Evolutionary conservation across 2,329 filamentous ascomycete species (phyloP).

Genomic region (Colletotrichum sp.): DNA sequence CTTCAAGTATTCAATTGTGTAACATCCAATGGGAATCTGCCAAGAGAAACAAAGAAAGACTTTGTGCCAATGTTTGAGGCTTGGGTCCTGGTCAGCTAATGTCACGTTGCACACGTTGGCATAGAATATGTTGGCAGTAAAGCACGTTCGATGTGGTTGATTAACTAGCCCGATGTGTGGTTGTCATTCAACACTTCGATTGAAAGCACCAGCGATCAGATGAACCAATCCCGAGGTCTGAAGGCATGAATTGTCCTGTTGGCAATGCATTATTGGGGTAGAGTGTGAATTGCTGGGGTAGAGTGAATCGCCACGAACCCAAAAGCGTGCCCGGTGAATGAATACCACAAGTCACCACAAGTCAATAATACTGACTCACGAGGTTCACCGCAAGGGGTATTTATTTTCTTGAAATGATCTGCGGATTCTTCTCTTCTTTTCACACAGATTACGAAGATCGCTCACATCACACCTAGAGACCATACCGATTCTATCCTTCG

Average conservation of each 20-base stretch:
- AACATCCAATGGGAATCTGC: accelerated
- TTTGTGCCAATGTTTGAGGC: not conserved
- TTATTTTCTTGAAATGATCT: not conserved
- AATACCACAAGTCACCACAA: not conserved
- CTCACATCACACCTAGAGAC: not conserved
- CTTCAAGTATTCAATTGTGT: not conserved
- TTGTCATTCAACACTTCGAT: not conserved
- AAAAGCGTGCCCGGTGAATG: not conserved
- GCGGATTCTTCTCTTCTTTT: not conserved
- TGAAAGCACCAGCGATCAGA: not conserved
- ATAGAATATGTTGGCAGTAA: not conserved
- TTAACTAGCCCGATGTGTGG: not conserved
- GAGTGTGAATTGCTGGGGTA: not conserved
- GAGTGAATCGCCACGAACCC: not conserved
- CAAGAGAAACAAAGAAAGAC: not conserved
- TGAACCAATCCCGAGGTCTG: not conserved
- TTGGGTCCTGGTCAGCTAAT: accelerated
- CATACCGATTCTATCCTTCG: not conserved
- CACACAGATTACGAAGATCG: too few relatives aligned
- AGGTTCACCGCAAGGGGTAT: not conserved
- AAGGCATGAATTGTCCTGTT: not conserved
- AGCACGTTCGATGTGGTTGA: not conserved
- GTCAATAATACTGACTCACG: accelerated
- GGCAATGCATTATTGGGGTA: not conserved
- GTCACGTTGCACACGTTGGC: not conserved